phyloP scores from a whole-genome alignment of 768 basidiomycete species.

The Daedaleopsis nitida region DNA sequence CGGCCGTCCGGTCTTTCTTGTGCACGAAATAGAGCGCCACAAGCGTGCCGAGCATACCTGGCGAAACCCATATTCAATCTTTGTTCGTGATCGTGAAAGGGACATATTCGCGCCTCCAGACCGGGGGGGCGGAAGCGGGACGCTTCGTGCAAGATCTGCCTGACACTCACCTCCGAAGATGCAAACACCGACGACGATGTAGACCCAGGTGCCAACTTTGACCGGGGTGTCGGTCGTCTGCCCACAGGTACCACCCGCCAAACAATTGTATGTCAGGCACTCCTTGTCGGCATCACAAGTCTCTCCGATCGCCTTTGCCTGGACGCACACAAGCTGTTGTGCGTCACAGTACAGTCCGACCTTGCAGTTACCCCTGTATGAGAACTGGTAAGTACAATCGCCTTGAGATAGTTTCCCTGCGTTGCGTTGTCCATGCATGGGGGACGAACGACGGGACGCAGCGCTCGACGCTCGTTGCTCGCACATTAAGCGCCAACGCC shows the following conservation, averaged over 20 bases:
- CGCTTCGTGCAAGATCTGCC: background rate
- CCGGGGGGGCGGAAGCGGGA: background rate
- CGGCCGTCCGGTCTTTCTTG: constrained; percentile 67
- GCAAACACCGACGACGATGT: constrained; percentile 67
- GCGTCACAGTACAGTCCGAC: constrained; percentile 79
- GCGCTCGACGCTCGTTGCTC: too few relatives aligned
- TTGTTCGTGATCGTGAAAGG: background rate
- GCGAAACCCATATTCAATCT: too few relatives aligned
- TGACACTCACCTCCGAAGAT: constrained; percentile 65
- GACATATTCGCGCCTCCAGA: too few relatives aligned
- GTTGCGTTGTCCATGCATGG: too few relatives aligned
- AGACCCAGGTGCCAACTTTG: constrained; percentile 69
- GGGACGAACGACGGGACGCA: too few relatives aligned
- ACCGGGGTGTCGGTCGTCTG: constrained; percentile 57
- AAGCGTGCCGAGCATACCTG: constrained; percentile 78
- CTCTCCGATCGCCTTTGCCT: constrained; percentile 56
- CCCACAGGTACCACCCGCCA: constrained; percentile 62
- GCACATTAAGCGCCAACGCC: background rate
- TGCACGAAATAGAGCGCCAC: constrained; percentile 71
- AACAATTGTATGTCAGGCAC: constrained; percentile 77
- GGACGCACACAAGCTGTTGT: constrained; percentile 54
- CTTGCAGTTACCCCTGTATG: constrained; percentile 66
- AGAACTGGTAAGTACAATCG: too few relatives aligned
- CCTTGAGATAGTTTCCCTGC: too few relatives aligned
- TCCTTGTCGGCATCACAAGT: constrained; percentile 66